Evolutionary conservation across 2,329 filamentous ascomycete species (phyloP).

Genomic region (Aureobasidium subglaciale): DNA sequence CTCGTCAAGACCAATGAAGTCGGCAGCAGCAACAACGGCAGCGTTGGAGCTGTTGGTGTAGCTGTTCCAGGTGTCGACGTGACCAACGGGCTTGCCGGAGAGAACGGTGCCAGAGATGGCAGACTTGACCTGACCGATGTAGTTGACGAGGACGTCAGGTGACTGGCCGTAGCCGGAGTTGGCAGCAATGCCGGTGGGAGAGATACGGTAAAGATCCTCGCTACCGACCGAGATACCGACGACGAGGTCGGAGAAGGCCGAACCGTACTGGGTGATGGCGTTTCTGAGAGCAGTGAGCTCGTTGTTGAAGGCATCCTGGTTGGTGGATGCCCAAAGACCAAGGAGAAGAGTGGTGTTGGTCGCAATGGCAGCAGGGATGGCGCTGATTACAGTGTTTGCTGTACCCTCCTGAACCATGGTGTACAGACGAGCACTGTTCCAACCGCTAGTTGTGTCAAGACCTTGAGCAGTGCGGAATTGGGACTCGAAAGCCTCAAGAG

Average conservation of each 20-base stretch:
- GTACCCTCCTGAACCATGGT: conserved; percentile 67
- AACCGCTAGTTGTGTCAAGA: conserved; percentile 58
- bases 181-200: conserved; percentile 48
- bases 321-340: conserved; percentile 73
- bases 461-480: conserved; percentile 61
- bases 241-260: conserved; percentile 57
- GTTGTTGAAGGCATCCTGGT: conserved; percentile 56
- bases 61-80: conserved; percentile 78
- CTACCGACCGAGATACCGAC: conserved; percentile 79
- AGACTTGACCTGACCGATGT: conserved; percentile 62
- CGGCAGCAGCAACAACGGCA: conserved; percentile 59
- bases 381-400: conserved; percentile 54
- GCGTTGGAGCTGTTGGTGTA: conserved; percentile 68
- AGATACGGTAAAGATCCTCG: conserved; percentile 57
- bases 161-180: conserved; percentile 56
- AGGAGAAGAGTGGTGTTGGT: conserved; percentile 73
- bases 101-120: conserved; percentile 58
- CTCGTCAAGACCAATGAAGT: conserved; percentile 78
- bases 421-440: conserved; percentile 63
- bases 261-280: conserved; percentile 63
- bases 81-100: conserved; percentile 54
- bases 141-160: conserved; percentile 56
- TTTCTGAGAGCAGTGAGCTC: conserved; percentile 66
- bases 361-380: conserved; percentile 75
- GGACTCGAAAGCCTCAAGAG: conserved; percentile 56